These are phyloP conservation scores for Cyberlindnera saturnus DNA, from an alignment of 805 yeast genomes.

Conservation along the genomic window DNA sequence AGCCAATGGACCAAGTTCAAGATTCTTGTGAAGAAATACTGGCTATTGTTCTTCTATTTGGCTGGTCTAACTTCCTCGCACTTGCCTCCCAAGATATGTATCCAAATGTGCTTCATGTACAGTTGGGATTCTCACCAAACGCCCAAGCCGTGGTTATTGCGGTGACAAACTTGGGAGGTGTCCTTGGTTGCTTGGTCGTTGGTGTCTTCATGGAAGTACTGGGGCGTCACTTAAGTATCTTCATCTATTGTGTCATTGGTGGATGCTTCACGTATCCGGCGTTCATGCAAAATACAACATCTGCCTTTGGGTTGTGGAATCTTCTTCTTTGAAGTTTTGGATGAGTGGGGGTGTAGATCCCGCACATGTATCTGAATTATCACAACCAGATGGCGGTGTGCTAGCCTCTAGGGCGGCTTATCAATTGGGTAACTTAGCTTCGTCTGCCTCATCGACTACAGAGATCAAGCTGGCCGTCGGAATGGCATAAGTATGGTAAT, in stretches of 20 bases:
- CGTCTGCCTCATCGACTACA: conserved; percentile 66
- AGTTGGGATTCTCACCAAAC: conserved; percentile 39
- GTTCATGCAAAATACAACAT: conserved; percentile 31
- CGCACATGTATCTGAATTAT: conserved; percentile 56
- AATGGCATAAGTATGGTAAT: conserved; percentile 25
- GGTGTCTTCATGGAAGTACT: conserved; percentile 51
- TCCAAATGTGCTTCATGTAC: conserved; percentile 55
- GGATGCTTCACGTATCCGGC: conserved; percentile 63
- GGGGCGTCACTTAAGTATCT: conserved; percentile 56
- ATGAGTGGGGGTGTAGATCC: conserved; percentile 75
- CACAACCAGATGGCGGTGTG: conserved; percentile 60
- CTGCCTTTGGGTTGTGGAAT: conserved; percentile 54
- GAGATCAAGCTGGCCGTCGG: conserved; percentile 56
- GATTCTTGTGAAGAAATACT: conserved; percentile 34
- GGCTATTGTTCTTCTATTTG: conserved; percentile 55
- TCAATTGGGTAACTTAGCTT: conserved; percentile 68
- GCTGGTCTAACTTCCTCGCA: conserved; percentile 62
- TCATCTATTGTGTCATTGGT: conserved; percentile 46
- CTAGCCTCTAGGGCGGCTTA: conserved; percentile 58
- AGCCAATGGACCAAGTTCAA: conserved; percentile 8
- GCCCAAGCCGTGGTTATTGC: conserved; percentile 53
- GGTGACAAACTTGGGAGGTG: conserved; percentile 65
- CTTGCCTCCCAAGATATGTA: conserved; percentile 74
- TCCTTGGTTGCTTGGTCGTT: conserved; percentile 52
- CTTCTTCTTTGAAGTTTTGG: conserved; percentile 61